Evolutionary conservation across 305 asterid genomes (phyloP), one percentile per base, ranked within the genome.

Genomic region (Plantago coronopus): DNA sequence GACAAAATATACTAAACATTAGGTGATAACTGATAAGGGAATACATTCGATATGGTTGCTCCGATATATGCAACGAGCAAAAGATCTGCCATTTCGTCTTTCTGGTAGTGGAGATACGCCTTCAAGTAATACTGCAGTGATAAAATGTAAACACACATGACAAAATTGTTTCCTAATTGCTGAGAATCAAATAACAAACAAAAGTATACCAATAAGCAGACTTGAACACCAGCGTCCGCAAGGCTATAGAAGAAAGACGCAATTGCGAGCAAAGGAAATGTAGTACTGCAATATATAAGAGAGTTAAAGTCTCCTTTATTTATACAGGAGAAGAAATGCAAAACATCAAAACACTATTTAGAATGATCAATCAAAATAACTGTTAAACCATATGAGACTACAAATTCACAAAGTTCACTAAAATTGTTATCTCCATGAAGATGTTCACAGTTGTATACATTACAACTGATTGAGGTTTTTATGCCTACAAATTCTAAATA

Each of bases 231-330:
- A 37, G 76, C 81, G 59, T 77, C 83, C n/a, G 78, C 86, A 47
- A 80, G 78, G 75, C 83, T 80, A 68, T 71, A 54, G 72, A 80
- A 80, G 72, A 80, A 80, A 59, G 81, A 67, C 60, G 78, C 79
- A 62, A 23, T 40, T 58, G 83, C 81, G 37, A 77, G 79, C 54
- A 74, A 49, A 44, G 83, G 71, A 70, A 80, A 77, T 48, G 81
- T 75, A 21, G 44, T 13, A 68, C 86, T 80, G 81, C 75, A 67
- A 62, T 56, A 56, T 11, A 56, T 37, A 34, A 19, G 16, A 4
- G n/a, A 17, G 37, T 57, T 57, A 34, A 34, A 1, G 13, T 0
- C 13, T 10, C 31, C 5, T 27, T 27, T 5, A 27, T 34, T 34
- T 7, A 34, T 12, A 7, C 42, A 34, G 10, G 44, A 56, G 43